Base-by-base conservation (phyloP, 2,329 filamentous ascomycete species). In the Ciborinia camelliae region DNA sequence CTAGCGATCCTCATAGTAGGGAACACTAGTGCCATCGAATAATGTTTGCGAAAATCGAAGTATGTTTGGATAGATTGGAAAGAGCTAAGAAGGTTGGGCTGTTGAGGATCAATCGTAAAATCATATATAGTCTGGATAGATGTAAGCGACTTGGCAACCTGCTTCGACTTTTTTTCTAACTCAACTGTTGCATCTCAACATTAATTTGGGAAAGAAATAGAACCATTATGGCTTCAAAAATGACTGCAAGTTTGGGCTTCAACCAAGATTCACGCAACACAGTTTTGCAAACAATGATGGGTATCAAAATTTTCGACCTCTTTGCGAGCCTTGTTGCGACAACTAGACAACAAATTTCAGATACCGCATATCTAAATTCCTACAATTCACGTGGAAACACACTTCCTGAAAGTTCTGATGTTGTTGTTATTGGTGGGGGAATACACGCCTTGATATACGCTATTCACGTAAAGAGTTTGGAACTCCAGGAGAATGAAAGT, bases 401-500 rank as follows among this genome's bases (percentile, higher is more conserved):
- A 9, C 30, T 68, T 9, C 68, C 70, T 5, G n/a, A 35, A 30
- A 59, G 48, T 9, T 66, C 70, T 15, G 71, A 73, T 66, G 69
- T 73, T 4, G 68, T 73, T 18, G 66, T 73, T 23, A 66, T 65
- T 4, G 71, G 71, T 12, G 70, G 60, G 54, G 71, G 71, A 28
- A 71, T 73, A 26, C 68, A 71, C 53, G 64, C 63, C 8, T 63
- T 73, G 14, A 71, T 73, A 28, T 73, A 72, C 62, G 68, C 70
- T 10, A 73, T 71, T 48, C 70, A 73, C 39, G 53, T 64, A 7
- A 50, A 58, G 18, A 70, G 58, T 10, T 35, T 68, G 48, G 69
- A 69, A 23, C 23, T 67, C 12, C 39, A 58, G 41, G 61, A 67
- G 20, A n/a, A 43, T 41, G 35, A 15, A 47, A 41, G 65, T 64